Conservation (phyloP, 2,329 filamentous ascomycete species). For the Calycina marina region DNA sequence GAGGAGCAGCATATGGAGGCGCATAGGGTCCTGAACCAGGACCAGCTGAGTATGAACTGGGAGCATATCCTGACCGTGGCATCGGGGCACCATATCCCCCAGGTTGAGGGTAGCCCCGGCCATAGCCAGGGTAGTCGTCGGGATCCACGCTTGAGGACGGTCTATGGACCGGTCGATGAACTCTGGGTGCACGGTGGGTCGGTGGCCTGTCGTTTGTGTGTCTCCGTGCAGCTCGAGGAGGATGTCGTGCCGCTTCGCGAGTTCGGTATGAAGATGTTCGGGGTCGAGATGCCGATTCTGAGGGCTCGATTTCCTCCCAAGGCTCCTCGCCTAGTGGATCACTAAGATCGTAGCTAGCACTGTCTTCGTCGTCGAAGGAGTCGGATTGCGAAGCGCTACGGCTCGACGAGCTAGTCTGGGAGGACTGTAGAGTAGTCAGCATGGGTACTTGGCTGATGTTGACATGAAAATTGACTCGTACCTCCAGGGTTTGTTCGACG, state of each 20-base stretch:
- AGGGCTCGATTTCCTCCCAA: slow-evolving; percentile 38
- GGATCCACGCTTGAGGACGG: slow-evolving; percentile 49
- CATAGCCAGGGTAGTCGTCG: slow-evolving; percentile 43
- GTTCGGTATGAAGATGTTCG: slow-evolving; percentile 8
- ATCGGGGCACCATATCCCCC: slow-evolving; percentile 8
- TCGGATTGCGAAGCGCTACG: slow-evolving; percentile 2
- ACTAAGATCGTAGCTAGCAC: not conserved
- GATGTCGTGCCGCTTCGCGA: slow-evolving; percentile 22
- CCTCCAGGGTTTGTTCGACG: not conserved
- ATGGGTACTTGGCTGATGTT: not conserved
- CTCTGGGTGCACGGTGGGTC: slow-evolving; percentile 23
- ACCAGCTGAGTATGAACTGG: slow-evolving; percentile 16
- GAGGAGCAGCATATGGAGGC: slow-evolving; percentile 17
- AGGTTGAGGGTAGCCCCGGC: slow-evolving; percentile 24
- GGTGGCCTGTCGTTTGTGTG: slow-evolving; percentile 22
- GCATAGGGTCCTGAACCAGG: slow-evolving; percentile 12
- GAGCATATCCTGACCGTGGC: slow-evolving; percentile 15
- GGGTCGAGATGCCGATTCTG: slow-evolving; percentile 39
- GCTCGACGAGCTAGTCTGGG: not conserved
- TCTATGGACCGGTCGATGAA: slow-evolving; percentile 26
- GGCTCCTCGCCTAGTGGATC: not conserved
- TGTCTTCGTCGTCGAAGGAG: slow-evolving; percentile 4
- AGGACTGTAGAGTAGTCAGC: not conserved
- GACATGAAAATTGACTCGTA: not conserved
- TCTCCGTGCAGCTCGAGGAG: slow-evolving; percentile 26